Evolutionary conservation across 495 filamentous ascomycete species (phyloP), one percentile per base, ranked within the genome.

Genomic region (Xylaria acuta): DNA sequence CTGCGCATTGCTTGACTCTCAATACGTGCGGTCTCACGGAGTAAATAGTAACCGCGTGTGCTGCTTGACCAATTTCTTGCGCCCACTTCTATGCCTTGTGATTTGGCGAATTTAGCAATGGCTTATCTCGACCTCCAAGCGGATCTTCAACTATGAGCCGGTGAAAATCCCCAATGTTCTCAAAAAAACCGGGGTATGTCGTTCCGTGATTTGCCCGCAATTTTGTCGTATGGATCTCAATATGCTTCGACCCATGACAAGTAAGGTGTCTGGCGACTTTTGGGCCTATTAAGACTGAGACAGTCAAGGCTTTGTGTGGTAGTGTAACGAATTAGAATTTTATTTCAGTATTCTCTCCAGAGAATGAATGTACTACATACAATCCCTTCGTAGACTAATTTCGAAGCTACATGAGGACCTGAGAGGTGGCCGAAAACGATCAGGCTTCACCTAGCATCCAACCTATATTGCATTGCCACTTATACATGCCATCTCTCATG

Each of bases 21-120:
- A 38, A 32, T n/a, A 72, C 14, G 53, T 67, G 63, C 63, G 60
- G 45, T 72, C 51, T 32, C 63, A 67, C 70, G 30, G 40, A 67
- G 36, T 41, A 66, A 71, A 60, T 22, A 66, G 16, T 9, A 66
- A 60, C 63, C 51, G 40, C 63, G 40, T 8, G 59, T 59, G 69
- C 43, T 36, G 38, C 8, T 49, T 67, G 36, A 64, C 53, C 51
- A 60, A 40, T 51, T 51, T 30, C 9, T 67, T 32, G 3, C 1
- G 20, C 64, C 36, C 12, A 20, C 16, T 54, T 64, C 1, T n/a
- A 53, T 67, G 41, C 51, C 5, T 49, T 27, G 45, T 64, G 20
- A 54, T 63, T 18, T 25, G 30, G 45, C 47, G 27, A 32, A 14
- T 2, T 54, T 16, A 49, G 9, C 18, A 14, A 4, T 40, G 40